Evolutionary conservation across 23 red algal species (phyloP).

Genomic region (Agarophyton chilense): DNA sequence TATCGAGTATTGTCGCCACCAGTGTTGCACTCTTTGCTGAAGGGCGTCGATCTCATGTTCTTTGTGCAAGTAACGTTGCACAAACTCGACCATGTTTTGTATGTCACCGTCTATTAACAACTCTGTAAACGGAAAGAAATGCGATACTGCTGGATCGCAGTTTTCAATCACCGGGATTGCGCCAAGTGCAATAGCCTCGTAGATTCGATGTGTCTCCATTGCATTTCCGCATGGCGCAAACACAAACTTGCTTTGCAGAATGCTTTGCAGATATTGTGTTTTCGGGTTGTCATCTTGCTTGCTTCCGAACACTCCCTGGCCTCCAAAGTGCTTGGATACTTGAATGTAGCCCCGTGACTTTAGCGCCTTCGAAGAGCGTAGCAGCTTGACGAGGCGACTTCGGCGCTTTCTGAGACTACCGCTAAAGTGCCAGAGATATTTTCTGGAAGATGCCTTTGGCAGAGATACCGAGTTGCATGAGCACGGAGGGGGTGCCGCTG

Average conservation of each 20-base stretch:
- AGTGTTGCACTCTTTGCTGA: neutral
- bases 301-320: constrained; percentile 20
- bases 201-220: constrained; percentile 55
- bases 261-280: constrained; percentile 19
- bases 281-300: constrained; percentile 8
- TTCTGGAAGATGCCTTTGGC: neutral
- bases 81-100: constrained; percentile 25
- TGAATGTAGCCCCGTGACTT: constrained; percentile 16
- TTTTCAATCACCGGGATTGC: constrained; percentile 32
- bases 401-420: constrained; percentile 24
- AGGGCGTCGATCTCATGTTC: neutral
- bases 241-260: constrained; percentile 42
- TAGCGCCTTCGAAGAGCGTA: neutral
- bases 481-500: neutral
- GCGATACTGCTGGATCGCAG: neutral
- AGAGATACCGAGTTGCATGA: neutral
- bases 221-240: constrained; percentile 50
- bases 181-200: constrained; percentile 32
- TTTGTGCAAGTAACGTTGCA: neutral
- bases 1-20: constrained; percentile 33
- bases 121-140: constrained; percentile 38
- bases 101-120: neutral
- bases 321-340: constrained; percentile 32
- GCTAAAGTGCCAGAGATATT: constrained; percentile 44
- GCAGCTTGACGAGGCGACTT: neutral